Percentiles rank a stretch among this genome's conserved stretches.
phyloP scores from a whole-genome alignment of 441 rosid genomes.

The Rhodomyrtus psidioides region DNA sequence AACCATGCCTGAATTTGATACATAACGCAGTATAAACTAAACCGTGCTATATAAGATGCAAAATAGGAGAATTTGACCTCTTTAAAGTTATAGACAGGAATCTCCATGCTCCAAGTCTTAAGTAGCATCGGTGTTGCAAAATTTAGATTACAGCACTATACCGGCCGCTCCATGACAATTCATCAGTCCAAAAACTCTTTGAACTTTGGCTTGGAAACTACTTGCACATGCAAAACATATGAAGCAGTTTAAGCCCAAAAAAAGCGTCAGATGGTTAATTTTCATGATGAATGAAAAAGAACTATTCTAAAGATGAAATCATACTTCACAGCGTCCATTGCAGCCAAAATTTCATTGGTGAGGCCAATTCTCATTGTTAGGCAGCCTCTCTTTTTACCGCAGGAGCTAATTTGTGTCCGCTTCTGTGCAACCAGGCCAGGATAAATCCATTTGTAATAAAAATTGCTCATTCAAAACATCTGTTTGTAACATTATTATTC shows the following conservation, averaged over 20 bases:
- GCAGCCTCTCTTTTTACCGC: background rate
- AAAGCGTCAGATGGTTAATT: background rate
- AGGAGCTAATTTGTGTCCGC: background rate
- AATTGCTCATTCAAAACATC: background rate
- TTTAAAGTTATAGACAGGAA: too few relatives aligned
- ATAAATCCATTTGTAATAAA: background rate
- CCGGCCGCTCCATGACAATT: too few relatives aligned
- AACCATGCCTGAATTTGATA: too few relatives aligned
- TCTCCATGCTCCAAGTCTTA: too few relatives aligned
- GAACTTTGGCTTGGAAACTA: slow-evolving; percentile 9
- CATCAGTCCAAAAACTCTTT: background rate
- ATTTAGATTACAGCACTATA: too few relatives aligned
- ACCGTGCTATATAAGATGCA: too few relatives aligned
- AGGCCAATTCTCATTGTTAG: slow-evolving; percentile 83
- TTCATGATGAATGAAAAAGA: background rate
- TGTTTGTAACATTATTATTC: background rate
- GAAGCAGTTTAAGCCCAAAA: background rate
- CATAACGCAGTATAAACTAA: too few relatives aligned
- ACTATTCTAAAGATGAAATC: background rate
- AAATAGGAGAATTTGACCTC: too few relatives aligned
- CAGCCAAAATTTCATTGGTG: slow-evolving; percentile 97
- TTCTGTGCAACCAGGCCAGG: background rate
- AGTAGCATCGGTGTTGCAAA: too few relatives aligned
- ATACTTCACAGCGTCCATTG: slow-evolving; percentile 66
- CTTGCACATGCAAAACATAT: slow-evolving; percentile 15